Evolutionary conservation across 345 rosid genomes (phyloP).

Genomic region (Ailanthus altissimus): DNA sequence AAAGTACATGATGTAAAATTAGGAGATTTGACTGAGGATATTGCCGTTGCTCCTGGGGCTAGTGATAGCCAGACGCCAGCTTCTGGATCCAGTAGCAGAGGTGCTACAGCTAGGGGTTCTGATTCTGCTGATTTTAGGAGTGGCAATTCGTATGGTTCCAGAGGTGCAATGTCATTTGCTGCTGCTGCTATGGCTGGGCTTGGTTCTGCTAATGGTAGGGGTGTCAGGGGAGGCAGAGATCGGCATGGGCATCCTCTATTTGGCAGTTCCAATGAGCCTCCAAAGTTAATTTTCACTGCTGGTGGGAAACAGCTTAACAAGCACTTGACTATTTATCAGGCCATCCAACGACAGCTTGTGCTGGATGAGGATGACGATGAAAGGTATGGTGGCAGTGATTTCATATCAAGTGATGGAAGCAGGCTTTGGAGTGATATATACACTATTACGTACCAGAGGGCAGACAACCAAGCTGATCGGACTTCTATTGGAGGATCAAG

Average conservation of each 20-base stretch:
- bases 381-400: slow-evolving; percentile 77
- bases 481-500: slow-evolving; percentile 65
- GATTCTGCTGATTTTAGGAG: slow-evolving; percentile 74
- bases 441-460: slow-evolving; percentile 85
- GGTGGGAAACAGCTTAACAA: slow-evolving; percentile 93
- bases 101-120: slow-evolving; percentile 64
- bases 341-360: slow-evolving; percentile 91
- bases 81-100: slow-evolving; percentile 84
- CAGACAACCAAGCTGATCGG: slow-evolving; percentile 77
- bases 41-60: slow-evolving; percentile 42
- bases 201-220: slow-evolving; percentile 89
- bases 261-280: slow-evolving; percentile 72
- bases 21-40: slow-evolving; percentile 80
- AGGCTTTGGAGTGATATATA: slow-evolving; percentile 88
- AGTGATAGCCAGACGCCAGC: slow-evolving; percentile 61
- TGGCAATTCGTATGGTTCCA: slow-evolving; percentile 72
- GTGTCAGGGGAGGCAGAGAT: slow-evolving; percentile 89
- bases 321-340: slow-evolving; percentile 97
- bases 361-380: slow-evolving; percentile 93
- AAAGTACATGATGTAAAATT: slow-evolving; percentile 95
- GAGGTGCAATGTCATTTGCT: slow-evolving; percentile 97
- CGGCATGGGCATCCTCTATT: slow-evolving; percentile 73
- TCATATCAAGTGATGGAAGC: slow-evolving; percentile 84
- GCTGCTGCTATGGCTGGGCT: slow-evolving; percentile 99
- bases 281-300: slow-evolving; percentile 72